Conservation (phyloP, 2,329 filamentous ascomycete species). For the Venturia effusa region DNA sequence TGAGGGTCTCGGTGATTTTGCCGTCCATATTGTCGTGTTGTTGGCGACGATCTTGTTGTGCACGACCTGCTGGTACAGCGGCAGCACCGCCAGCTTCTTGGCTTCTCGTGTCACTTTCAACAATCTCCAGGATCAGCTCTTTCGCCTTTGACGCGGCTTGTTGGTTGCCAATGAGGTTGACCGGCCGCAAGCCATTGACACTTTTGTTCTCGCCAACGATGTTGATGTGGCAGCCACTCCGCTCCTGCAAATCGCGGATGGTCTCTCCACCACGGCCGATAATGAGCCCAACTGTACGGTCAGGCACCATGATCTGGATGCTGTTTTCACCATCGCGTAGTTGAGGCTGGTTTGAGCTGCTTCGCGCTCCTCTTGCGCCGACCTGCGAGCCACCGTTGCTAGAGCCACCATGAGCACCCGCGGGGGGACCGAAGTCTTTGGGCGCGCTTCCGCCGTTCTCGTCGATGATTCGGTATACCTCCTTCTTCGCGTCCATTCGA, state of each 20-base stretch:
- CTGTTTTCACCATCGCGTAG: slow-evolving; percentile 73
- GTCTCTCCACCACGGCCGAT: slow-evolving; percentile 92
- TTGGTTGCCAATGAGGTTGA: slow-evolving; percentile 76
- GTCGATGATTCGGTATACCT: slow-evolving; percentile 80
- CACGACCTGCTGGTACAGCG: neutral
- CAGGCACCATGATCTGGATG: slow-evolving; percentile 88
- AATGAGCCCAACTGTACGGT: slow-evolving; percentile 84
- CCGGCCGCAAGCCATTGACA: slow-evolving; percentile 76
- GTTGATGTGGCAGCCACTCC: slow-evolving; percentile 90
- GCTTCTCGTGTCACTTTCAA: slow-evolving; percentile 71
- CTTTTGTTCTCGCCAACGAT: slow-evolving; percentile 91
- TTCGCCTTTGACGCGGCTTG: slow-evolving; percentile 68
- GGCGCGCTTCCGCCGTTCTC: slow-evolving; percentile 56
- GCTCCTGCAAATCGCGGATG: slow-evolving; percentile 82
- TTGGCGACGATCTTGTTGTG: neutral
- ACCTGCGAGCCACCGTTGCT: slow-evolving; percentile 18
- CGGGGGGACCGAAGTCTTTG: slow-evolving; percentile 15
- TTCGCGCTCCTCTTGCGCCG: neutral
- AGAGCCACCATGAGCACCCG: slow-evolving; percentile 9
- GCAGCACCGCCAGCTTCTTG: slow-evolving; percentile 20
- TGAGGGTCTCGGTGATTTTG: slow-evolving; percentile 73
- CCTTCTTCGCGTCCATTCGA: slow-evolving; percentile 66
- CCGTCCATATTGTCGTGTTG: slow-evolving; percentile 21
- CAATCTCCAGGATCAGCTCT: slow-evolving; percentile 84
- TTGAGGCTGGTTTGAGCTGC: slow-evolving; percentile 28